phyloP scores from a whole-genome alignment of 257 asterid species.

The Ophiorrhiza pumila region DNA sequence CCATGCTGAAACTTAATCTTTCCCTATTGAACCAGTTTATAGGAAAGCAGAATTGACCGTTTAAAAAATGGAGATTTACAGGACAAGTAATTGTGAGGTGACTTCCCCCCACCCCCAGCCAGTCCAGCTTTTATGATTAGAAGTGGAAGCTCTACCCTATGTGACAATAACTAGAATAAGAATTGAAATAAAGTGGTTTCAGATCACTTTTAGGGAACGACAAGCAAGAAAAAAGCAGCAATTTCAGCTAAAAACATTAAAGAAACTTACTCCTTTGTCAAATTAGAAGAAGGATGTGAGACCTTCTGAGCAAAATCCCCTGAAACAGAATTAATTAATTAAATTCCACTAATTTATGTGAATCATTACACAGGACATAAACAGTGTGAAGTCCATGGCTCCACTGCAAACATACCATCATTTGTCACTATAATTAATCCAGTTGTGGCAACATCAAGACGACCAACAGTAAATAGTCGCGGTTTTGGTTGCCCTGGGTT shows the following conservation, averaged over 20 bases:
- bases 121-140: background rate
- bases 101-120: background rate
- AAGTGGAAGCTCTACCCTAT: background rate
- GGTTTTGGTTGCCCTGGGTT: slow-evolving; percentile 75
- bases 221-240: slow-evolving; percentile 10
- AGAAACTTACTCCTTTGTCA: slow-evolving; percentile 83
- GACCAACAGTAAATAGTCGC: slow-evolving; percentile 92
- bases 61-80: background rate
- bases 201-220: background rate
- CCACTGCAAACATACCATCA: slow-evolving; percentile 53
- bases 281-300: slow-evolving; percentile 92
- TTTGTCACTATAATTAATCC: slow-evolving; percentile 94
- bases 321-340: slow-evolving; percentile 26
- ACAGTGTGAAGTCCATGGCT: background rate
- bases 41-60: slow-evolving; percentile 10
- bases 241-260: background rate
- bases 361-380: background rate
- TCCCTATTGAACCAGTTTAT: background rate
- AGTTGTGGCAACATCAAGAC: slow-evolving; percentile 95
- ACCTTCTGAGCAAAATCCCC: slow-evolving; percentile 92
- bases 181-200: background rate
- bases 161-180: background rate
- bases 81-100: background rate
- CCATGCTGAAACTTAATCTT: background rate
- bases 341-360: background rate